Base-by-base conservation (phyloP, 768 basidiomycete species). In the Russula sp. region DNA sequence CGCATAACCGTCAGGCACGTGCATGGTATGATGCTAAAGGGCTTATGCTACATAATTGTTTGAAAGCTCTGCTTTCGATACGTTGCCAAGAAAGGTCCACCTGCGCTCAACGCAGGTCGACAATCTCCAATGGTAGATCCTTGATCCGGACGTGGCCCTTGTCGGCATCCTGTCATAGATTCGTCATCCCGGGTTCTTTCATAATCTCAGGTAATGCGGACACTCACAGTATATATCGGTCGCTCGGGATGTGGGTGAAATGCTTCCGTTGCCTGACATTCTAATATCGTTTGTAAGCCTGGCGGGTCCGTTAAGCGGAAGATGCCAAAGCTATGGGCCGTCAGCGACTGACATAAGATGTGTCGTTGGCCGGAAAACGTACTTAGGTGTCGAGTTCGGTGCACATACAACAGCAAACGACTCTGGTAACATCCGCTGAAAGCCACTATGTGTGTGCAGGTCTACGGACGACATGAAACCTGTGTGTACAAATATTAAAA, bases 401-500 rank as follows among this genome's bases (percentile, higher is more conserved):
- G 93, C 90, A 69, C 91, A 94, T 16, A 97, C 93, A 42, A 96
- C 89, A 0, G 93, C 93, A 70, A 96, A 90, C 0, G 90, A 93
- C 70, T 97, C 93, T 0, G 88, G 89, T 4, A 97, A 80, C 86
- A 93, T 93, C 39, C 83, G 73, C 68, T 96, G 93, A 74, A 94
- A 97, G 8, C 83, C 87, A 1, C 89, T 85, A 72, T 95, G 93
- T 3, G 93, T 95, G 68, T 97, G 93, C 22, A 97, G 73, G 71
- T 96, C 93, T 18, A 95, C 86, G 8, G 93, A 95, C 7, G 93
- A 94, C 89, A 96, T 93, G 76, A 97, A 97, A 73, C 85, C 85
- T 87, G 60, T 45, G 38, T 35, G 2, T 25, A 49, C 48, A 34
- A 46, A 35, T 25, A 7, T 43, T 63, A 38, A 67, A 64, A 45